Evolutionary conservation across 163 green algal species (phyloP), one percentile per base, ranked within the genome.

Genomic region (Scenedesmus sp.): DNA sequence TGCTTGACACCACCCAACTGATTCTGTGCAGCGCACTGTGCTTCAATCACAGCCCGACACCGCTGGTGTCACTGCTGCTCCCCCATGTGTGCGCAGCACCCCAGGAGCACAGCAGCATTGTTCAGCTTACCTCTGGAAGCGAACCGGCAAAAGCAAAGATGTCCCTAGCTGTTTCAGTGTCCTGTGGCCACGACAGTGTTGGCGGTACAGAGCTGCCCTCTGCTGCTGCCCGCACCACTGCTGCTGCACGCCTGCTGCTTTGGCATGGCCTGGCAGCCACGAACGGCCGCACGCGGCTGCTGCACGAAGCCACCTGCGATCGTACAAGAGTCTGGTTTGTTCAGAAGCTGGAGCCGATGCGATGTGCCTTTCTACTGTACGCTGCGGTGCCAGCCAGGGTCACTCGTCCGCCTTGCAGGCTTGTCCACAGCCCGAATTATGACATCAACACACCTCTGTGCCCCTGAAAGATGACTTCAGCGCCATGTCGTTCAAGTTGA

Each of bases 121-220:
- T 35, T 56, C 56, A 51, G 20, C 86, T 46, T 42, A 92, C 88
- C 88, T 92, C 88, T 84, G 88, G 81, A 22, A 92, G 65, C 26
- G 88, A 43, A 12, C 88, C 88, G 9, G 18, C 7, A 43, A 92
- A 88, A 40, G 88, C 88, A 76, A 92, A 92, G 18, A 92, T 43
- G 43, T 92, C 88, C 43, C 49, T 40, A 35, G 68, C 61, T 70
- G 79, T 88, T 44, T 92, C 88, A 43, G n/a, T 92, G 49, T 92
- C 88, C 59, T 88, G 13, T 24, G 80, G 88, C 80, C 80, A 88
- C 7, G 35, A n/a, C 33, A 88, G 65, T 56, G 70, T 30, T 26
- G 73, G 53, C 22, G 56, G 43, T 9, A 44, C 30, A 6, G 59
- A 68, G 61, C 35, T 87, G 53, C 33, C 51, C 33, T 88, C 83